Percentiles rank a stretch among this genome's conserved stretches.
Evolutionary conservation across 2,329 filamentous ascomycete species (phyloP).

Genomic region (Hypomyces rosellus): DNA sequence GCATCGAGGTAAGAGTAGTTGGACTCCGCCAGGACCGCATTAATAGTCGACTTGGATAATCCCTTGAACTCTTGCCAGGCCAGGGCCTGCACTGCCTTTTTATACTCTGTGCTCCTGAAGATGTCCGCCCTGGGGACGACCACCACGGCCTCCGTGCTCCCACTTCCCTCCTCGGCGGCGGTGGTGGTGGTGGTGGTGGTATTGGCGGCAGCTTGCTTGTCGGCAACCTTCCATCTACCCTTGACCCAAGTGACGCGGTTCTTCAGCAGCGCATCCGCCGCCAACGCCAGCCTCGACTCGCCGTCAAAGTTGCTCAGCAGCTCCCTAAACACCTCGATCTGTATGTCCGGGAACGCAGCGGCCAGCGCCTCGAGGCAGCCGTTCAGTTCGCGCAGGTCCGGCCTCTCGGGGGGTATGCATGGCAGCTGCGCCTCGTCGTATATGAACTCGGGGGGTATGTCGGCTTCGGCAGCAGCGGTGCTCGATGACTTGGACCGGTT

Average conservation of each 20-base stretch:
- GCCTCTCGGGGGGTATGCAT: conserved; percentile 43
- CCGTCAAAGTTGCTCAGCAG: conserved; percentile 69
- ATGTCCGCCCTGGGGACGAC: conserved; percentile 52
- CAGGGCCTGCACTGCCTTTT: conserved; percentile 59
- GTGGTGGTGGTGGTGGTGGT: conserved; percentile 12
- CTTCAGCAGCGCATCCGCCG: conserved; percentile 71
- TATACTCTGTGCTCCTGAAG: conserved; percentile 63
- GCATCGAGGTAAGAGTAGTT: conserved; percentile 74
- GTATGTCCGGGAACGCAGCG: conserved; percentile 72
- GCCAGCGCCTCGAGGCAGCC: conserved; percentile 60
- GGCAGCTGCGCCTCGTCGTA: conserved; percentile 49
- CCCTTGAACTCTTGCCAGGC: conserved; percentile 71
- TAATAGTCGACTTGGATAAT: conserved; percentile 65
- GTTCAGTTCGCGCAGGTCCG: conserved; percentile 65
- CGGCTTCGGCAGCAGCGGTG: conserved; percentile 20
- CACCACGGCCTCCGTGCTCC: conserved; percentile 1
- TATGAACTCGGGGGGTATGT: conserved; percentile 41
- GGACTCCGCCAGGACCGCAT: conserved; percentile 71
- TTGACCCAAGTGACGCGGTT: conserved; percentile 64
- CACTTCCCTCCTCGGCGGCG: conserved; percentile 11
- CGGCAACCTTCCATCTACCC: conserved; percentile 53
- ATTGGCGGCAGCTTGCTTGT: conserved; percentile 27
- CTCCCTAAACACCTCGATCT: conserved; percentile 75
- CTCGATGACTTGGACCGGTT: conserved; percentile 20
- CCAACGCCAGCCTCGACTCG: conserved; percentile 69